A percentile compares a stretch with the other conserved stretches of the same genome.
Evolutionary conservation across 768 basidiomycete genomes (phyloP).

Genomic region (Kockovaella imperatae): DNA sequence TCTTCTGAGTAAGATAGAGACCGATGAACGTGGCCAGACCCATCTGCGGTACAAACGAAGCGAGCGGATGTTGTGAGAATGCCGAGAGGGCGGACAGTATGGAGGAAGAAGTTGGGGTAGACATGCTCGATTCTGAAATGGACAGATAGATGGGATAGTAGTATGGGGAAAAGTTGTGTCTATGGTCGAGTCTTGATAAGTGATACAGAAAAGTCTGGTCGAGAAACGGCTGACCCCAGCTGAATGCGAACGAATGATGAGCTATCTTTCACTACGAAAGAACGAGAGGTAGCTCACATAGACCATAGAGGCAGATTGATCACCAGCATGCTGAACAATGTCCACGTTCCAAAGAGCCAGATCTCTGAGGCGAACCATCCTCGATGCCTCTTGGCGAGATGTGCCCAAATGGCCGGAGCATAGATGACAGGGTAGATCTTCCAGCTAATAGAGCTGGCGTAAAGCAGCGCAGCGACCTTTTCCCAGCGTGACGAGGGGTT

Average conservation of each 20-base stretch:
- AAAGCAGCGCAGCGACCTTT: slow-evolving; percentile 59
- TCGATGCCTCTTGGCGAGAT: slow-evolving; percentile 17
- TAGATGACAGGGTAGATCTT: slow-evolving; percentile 96
- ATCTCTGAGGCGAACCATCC: slow-evolving; percentile 44
- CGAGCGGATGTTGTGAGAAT: slow-evolving; percentile 58
- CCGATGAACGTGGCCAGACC: slow-evolving; percentile 63
- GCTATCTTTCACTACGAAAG: background rate
- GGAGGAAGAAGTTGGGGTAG: background rate
- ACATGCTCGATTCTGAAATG: slow-evolving; percentile 50
- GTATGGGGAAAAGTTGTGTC: slow-evolving; percentile 97
- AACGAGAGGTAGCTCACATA: slow-evolving; percentile 54
- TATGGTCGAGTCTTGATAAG: slow-evolving; percentile 79
- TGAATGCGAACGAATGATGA: slow-evolving; percentile 39
- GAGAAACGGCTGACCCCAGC: slow-evolving; percentile 91
- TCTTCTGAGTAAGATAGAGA: slow-evolving; percentile 56
- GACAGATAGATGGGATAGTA: slow-evolving; percentile 91
- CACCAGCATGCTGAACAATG: slow-evolving; percentile 59
- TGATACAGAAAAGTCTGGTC: slow-evolving; percentile 92
- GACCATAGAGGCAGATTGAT: slow-evolving; percentile 63
- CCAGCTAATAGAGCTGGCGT: slow-evolving; percentile 85
- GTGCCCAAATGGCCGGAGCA: slow-evolving; percentile 64
- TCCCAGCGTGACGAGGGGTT: slow-evolving; percentile 47
- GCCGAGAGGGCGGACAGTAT: slow-evolving; percentile 16
- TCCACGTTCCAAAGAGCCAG: slow-evolving; percentile 61
- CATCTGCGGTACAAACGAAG: slow-evolving; percentile 80